Base-by-base conservation (phyloP, 116 monocot genomes). In the Trichopus zeylanicus region DNA sequence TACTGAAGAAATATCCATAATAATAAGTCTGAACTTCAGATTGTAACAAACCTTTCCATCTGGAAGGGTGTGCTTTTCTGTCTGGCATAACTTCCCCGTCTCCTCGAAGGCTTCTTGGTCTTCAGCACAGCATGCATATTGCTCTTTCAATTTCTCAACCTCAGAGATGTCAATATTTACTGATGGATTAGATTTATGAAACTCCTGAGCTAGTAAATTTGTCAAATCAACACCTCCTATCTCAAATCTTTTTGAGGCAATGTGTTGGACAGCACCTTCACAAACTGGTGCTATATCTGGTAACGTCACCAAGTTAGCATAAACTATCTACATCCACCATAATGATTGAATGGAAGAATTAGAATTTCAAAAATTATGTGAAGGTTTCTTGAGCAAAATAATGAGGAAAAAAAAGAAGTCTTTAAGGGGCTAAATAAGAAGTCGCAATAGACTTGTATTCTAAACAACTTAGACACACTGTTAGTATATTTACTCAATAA, bases 251-350 rank as follows among this genome's bases (percentile, higher is more conserved):
- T 88, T 98, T 29, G 91, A 98, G 26, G 98, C 91, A 82, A 98
- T 80, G 75, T 98, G 98, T 37, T 98, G 91, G 57, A 98, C 91
- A 58, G 91, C 91, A 70, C 88, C 98, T 87, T 98, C 98, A 76
- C 74, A 82, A 73, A 98, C 88, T 46, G 98, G 91, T 63, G 98
- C 91, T 67, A 97, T 82, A 84, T 97, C 97, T 97, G 82, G 8
- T 37, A 59, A 48, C 29, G 26, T 48, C 11, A 19, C 20, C 55
- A 53, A 56, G 15, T 6, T 26, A 48, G 24, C 12, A 33, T 16
- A 6, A 12, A 16, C 9, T 21, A 32, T 4, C 19, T 57, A n/a
- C 20, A 57, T 32, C 1, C 42, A 3, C 13, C n/a, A 4, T n/a
- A 42, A 39, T 39, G 3, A 2, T 13, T 0, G 39, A 13, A 42